A percentile compares a stretch with the other conserved stretches of the same genome.
Conservation (phyloP, 495 filamentous ascomycete genomes). For the Delitschia confertaspora region DNA sequence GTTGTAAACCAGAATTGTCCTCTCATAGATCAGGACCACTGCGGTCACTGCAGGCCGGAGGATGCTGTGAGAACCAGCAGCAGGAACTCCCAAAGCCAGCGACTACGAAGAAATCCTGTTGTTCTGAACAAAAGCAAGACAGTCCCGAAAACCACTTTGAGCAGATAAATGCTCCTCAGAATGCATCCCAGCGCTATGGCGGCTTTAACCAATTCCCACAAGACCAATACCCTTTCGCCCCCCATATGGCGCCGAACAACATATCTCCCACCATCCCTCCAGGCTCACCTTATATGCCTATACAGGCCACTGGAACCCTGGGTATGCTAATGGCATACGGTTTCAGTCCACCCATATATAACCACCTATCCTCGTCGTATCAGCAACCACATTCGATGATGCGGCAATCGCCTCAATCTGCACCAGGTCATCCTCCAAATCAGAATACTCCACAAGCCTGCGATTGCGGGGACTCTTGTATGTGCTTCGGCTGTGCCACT, state of each 20-base stretch:
- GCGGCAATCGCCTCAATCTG: neutral
- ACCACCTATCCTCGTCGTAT: conserved; percentile 9
- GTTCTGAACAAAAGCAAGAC: conserved; percentile 6
- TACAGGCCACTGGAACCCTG: neutral
- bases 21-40: neutral
- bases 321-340: conserved; percentile 5
- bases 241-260: neutral
- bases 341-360: conserved; percentile 22
- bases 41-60: conserved; percentile 3
- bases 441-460: conserved; percentile 23
- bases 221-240: neutral
- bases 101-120: conserved; percentile 20
- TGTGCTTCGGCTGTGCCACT: conserved; percentile 29
- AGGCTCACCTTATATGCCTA: conserved; percentile 1
- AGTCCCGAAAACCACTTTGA: neutral
- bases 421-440: neutral
- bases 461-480: conserved; percentile 28
- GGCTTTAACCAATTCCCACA: conserved; percentile 2
- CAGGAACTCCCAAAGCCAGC: conserved; percentile 5
- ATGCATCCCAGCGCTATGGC: neutral
- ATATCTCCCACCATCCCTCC: neutral
- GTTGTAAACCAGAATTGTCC: conserved; percentile 21
- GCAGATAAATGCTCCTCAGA: neutral
- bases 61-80: conserved; percentile 14
- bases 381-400: conserved; percentile 6